Conservation (phyloP, 225 moss, liverwort and hornwort genomes). For the Physcomitrium patens region DNA sequence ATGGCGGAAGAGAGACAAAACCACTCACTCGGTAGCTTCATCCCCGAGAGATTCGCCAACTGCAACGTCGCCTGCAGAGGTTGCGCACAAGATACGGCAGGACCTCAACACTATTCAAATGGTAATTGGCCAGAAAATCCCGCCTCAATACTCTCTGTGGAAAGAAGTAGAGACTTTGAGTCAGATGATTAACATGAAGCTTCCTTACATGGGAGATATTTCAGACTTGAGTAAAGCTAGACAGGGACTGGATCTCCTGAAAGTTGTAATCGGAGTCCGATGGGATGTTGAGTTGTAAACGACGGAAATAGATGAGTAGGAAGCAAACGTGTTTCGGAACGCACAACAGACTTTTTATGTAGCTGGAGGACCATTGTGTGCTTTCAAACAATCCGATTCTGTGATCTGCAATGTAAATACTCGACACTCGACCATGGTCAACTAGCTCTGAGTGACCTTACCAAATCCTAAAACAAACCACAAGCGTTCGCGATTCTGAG, state of each 20-base stretch:
- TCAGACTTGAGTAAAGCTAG: slow-evolving; percentile 45
- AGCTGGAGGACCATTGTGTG: not conserved
- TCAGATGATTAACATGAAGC: slow-evolving; percentile 33
- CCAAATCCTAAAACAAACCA: not conserved
- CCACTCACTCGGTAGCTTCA: not conserved
- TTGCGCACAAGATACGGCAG: slow-evolving; percentile 31
- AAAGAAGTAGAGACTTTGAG: slow-evolving; percentile 48
- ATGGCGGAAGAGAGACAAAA: slow-evolving; percentile 33
- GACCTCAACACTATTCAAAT: slow-evolving; percentile 31
- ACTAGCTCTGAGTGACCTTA: not conserved
- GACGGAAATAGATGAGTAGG: not conserved
- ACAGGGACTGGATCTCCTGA: slow-evolving; percentile 39
- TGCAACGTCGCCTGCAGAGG: slow-evolving; percentile 33
- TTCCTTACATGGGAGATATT: slow-evolving; percentile 44
- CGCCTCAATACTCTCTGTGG: slow-evolving; percentile 38
- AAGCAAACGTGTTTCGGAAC: not conserved
- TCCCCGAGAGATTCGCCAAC: slow-evolving; percentile 7
- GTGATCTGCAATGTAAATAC: not conserved
- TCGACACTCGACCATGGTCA: not conserved
- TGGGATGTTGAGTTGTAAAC: slow-evolving; percentile 17
- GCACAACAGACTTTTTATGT: slow-evolving; percentile 15
- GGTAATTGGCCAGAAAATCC: slow-evolving; percentile 27
- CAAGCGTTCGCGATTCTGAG: not conserved
- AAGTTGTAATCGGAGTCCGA: slow-evolving; percentile 18
- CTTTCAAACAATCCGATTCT: slow-evolving; percentile 17